Evolutionary conservation across 2,329 filamentous ascomycete genomes (phyloP).

Genomic region (Calonectria honghensis): DNA sequence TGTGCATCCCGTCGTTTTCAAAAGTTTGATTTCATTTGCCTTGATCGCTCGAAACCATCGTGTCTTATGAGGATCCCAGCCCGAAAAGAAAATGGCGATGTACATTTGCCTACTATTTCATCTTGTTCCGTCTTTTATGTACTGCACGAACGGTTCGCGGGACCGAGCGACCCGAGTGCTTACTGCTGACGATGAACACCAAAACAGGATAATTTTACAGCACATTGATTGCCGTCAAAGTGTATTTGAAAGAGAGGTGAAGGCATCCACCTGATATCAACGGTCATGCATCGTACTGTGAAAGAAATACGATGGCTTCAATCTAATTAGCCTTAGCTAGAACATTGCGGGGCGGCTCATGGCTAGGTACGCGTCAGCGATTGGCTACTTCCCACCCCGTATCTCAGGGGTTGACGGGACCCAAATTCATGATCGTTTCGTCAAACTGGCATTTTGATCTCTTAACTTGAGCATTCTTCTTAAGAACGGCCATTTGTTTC

Average conservation of each 20-base stretch:
- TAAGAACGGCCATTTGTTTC: not conserved
- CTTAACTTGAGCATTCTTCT: conserved; percentile 7
- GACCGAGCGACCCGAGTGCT: not conserved
- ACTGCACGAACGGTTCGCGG: conserved; percentile 2
- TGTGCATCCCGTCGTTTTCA: not conserved
- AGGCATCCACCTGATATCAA: not conserved
- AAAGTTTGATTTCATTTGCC: not conserved
- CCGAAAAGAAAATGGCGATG: not conserved
- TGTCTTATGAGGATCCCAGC: too few relatives aligned
- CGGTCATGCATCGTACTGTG: not conserved
- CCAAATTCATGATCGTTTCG: conserved; percentile 32
- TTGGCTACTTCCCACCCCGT: conserved; percentile 18
- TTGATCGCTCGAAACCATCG: not conserved
- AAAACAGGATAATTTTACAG: too few relatives aligned
- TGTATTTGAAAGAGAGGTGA: not conserved
- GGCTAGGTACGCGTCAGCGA: conserved; percentile 15
- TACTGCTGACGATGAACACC: not conserved
- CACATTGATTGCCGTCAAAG: not conserved
- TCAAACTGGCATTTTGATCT: conserved; percentile 12
- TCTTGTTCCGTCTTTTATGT: not conserved
- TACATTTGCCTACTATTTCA: not conserved
- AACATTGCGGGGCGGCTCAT: conserved; percentile 24
- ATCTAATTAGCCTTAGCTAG: conserved; percentile 24
- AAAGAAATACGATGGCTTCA: conserved; percentile 24
- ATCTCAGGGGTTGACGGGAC: conserved; percentile 28